Conservation (phyloP, 208 protist species). For the Chromosphaera perkinsii region DNA sequence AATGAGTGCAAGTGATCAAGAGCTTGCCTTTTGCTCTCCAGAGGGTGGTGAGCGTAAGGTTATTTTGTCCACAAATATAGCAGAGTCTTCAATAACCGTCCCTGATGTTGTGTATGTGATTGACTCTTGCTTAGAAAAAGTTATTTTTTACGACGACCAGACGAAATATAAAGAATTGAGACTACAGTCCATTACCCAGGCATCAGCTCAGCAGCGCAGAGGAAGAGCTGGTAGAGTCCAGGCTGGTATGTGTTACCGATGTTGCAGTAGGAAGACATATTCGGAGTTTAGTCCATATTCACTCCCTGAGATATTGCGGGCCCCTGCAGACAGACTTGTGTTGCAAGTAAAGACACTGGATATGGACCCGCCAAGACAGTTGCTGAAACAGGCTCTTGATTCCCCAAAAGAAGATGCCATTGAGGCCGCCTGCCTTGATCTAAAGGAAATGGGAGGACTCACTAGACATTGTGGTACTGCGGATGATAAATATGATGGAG, state of each 20-base stretch:
- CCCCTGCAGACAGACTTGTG: conserved; percentile 89
- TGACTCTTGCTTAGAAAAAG: conserved; percentile 91
- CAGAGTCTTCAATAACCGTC: conserved; percentile 97
- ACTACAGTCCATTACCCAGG: conserved; percentile 33
- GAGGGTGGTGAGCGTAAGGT: too few relatives aligned
- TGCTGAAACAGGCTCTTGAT: conserved; percentile 98
- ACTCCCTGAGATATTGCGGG: conserved; percentile 76
- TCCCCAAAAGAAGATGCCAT: conserved; percentile 67
- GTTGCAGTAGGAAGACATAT: conserved; percentile 86
- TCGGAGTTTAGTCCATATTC: conserved; percentile 72
- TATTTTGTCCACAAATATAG: conserved; percentile 92
- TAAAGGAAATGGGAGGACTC: neutral
- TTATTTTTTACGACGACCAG: conserved; percentile 90
- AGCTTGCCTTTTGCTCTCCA: too few relatives aligned
- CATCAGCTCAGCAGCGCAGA: conserved; percentile 41
- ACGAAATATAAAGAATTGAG: conserved; percentile 87
- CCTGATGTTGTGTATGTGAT: conserved; percentile 96
- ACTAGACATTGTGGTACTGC: neutral
- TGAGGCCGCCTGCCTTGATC: too few relatives aligned
- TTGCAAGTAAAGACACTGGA: conserved; percentile 77
- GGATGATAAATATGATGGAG: neutral
- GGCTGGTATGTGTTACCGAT: conserved; percentile 88
- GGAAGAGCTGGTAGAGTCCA: conserved; percentile 48
- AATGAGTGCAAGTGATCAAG: too few relatives aligned
- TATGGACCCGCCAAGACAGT: conserved; percentile 86